Percentiles rank a stretch among this genome's conserved stretches.
phyloP scores from a whole-genome alignment of 129 eudicot species.

The Logfia minima region DNA sequence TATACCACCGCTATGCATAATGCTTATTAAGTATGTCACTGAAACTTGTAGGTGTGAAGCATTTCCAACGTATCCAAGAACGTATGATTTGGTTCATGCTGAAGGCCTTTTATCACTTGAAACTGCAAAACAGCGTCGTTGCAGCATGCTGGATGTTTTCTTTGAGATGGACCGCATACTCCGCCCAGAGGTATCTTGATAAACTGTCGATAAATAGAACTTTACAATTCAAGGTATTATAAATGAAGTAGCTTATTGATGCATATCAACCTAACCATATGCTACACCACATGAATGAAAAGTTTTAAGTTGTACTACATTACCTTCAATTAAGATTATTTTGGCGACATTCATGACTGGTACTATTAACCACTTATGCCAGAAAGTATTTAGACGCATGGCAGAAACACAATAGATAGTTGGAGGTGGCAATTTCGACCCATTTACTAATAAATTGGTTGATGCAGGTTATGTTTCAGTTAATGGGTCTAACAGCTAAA shows the following conservation, averaged over 20 bases:
- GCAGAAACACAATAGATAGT: not conserved
- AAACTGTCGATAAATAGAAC: not conserved
- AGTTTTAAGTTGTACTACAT: not conserved
- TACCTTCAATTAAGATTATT: not conserved
- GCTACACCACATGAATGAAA: not conserved
- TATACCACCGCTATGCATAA: not conserved
- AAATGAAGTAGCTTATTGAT: not conserved
- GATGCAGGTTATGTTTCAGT: not conserved
- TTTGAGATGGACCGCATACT: conserved; percentile 89
- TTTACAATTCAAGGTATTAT: not conserved
- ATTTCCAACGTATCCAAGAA: conserved; percentile 95
- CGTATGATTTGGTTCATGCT: conserved; percentile 94
- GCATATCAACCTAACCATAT: not conserved
- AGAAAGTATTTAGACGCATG: not conserved
- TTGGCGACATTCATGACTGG: not conserved
- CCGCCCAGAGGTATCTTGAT: conserved; percentile 81
- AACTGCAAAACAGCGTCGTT: conserved; percentile 58
- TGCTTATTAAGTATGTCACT: not conserved
- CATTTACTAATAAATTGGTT: not conserved
- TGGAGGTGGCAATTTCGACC: not conserved
- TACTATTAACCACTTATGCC: not conserved
- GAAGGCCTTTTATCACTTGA: conserved; percentile 90
- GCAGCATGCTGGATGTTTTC: conserved; percentile 71
- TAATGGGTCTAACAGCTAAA: not conserved
- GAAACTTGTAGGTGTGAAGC: conserved; percentile 80